phyloP scores from a whole-genome alignment of 352 stramenopile genomes.

The Phytopythium kandeliae region DNA sequence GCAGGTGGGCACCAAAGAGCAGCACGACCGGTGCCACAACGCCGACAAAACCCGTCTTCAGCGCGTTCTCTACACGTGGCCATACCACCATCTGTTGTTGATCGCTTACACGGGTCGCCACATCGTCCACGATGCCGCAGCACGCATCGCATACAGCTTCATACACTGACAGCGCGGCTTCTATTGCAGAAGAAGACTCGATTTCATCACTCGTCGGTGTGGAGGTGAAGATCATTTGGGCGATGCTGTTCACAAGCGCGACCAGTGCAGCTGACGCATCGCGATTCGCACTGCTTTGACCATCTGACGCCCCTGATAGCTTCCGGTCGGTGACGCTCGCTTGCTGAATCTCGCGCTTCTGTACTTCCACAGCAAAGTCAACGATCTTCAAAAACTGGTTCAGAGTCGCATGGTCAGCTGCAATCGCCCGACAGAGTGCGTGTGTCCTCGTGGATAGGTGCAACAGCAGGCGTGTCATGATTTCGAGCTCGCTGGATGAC shows the following conservation, averaged over 20 bases:
- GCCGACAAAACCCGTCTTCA: constrained; percentile 31
- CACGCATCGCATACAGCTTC: constrained; percentile 20
- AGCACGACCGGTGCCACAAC: constrained; percentile 35
- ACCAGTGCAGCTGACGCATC: constrained; percentile 29
- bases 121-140: constrained; percentile 15
- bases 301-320: neutral
- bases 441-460: constrained; percentile 31
- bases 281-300: neutral
- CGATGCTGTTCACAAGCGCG: constrained; percentile 40
- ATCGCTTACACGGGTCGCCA: constrained; percentile 9
- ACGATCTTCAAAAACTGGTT: constrained; percentile 26
- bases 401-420: constrained; percentile 18
- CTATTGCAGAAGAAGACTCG: constrained; percentile 4
- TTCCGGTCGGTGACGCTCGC: neutral
- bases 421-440: constrained; percentile 25
- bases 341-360: constrained; percentile 19
- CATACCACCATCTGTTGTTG: constrained; percentile 9
- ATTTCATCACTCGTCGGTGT: neutral
- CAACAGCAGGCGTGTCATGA: constrained; percentile 30
- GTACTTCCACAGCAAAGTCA: constrained; percentile 25
- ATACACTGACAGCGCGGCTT: constrained; percentile 19
- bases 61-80: constrained; percentile 12
- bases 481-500: constrained; percentile 34
- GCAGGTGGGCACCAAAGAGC: constrained; percentile 26
- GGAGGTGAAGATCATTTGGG: constrained; percentile 27